phyloP scores from a whole-genome alignment of 208 protist genomes.

The Wallacemonas collosoma region DNA sequence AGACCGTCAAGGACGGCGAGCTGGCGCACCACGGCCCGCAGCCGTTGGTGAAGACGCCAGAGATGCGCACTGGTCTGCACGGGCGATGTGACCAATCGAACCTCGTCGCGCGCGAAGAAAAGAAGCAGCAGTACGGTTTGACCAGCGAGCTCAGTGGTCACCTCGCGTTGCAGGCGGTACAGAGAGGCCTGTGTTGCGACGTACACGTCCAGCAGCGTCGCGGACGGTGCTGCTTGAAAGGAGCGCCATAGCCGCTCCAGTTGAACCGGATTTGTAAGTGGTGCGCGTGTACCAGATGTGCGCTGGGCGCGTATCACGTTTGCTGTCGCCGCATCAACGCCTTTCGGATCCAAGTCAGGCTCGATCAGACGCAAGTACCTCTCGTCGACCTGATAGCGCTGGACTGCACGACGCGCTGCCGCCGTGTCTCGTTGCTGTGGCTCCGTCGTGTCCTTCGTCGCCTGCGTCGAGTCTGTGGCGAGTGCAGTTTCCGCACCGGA shows the following conservation, averaged over 20 bases:
- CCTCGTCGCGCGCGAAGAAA: conserved; percentile 83
- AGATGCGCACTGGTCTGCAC: conserved; percentile 56
- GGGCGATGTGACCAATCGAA: conserved; percentile 72
- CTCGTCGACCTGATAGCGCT: neutral
- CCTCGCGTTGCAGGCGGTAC: conserved; percentile 27
- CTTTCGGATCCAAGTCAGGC: neutral
- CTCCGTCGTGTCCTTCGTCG: neutral
- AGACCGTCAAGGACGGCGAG: neutral
- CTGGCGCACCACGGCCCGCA: conserved; percentile 20
- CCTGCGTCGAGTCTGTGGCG: neutral
- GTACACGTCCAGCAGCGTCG: conserved; percentile 45
- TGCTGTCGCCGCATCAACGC: too few relatives aligned
- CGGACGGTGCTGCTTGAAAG: conserved; percentile 40
- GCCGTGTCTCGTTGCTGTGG: neutral
- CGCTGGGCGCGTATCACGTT: too few relatives aligned
- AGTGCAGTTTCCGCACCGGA: neutral
- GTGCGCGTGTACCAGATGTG: too few relatives aligned
- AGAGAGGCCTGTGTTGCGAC: conserved; percentile 29
- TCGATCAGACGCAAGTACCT: neutral
- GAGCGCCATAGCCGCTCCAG: conserved; percentile 63
- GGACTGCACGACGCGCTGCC: neutral
- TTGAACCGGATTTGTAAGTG: conserved; percentile 31
- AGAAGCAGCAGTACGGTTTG: conserved; percentile 72
- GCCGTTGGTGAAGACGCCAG: conserved; percentile 43
- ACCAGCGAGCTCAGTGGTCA: conserved; percentile 44